Evolutionary conservation across 331 rosid species (phyloP), one percentile per base, ranked within the genome.

Genomic region (Rosa hybrid): DNA sequence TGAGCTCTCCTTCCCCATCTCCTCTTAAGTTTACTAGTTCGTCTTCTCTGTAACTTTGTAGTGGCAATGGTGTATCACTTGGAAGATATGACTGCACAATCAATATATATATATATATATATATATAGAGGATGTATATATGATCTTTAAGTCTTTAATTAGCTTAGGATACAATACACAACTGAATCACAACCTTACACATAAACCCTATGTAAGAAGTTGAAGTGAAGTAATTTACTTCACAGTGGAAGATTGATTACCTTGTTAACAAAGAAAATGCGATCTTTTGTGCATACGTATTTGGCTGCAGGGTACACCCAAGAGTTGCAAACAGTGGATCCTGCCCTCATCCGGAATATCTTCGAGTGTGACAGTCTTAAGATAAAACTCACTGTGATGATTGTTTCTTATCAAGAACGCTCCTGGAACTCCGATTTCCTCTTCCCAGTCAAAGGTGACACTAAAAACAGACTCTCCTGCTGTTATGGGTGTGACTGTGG

Each of bases 251-350:
- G 38, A 34, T 34, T 34, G 4, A 34, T 45, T 85, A 88, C 96
- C 96, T 90, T 88, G 90, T 90, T 92, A 41, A 62, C 20, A 78
- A 92, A 92, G 89, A 92, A 92, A 81, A 90, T 41, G 9, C 95
- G 94, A 68, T 88, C 89, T 12, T 60, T 89, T 25, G 76, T 23
- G 72, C 89, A 27, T 27, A 27, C 30, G 34, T 30, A 89, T 82
- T 80, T 34, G 38, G 38, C 81, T 0, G 88, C 73, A 39, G 95
- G 93, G 84, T 90, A 92, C 8, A 92, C 90, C 95, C 97, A 92
- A 18, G 97, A 92, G 86, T 90, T 92, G 86, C 96, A 92, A 4
- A 85, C 89, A 92, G 80, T 88, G 92, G 57, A 90, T 62, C 14
- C 2, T 64, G 23, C 90, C 95, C 65, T 84, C 91, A 68, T 82